Evolutionary conservation across 2,329 filamentous ascomycete genomes (phyloP), one percentile per base, ranked within the genome.

Genomic region (Malbranchea cinnamomea): DNA sequence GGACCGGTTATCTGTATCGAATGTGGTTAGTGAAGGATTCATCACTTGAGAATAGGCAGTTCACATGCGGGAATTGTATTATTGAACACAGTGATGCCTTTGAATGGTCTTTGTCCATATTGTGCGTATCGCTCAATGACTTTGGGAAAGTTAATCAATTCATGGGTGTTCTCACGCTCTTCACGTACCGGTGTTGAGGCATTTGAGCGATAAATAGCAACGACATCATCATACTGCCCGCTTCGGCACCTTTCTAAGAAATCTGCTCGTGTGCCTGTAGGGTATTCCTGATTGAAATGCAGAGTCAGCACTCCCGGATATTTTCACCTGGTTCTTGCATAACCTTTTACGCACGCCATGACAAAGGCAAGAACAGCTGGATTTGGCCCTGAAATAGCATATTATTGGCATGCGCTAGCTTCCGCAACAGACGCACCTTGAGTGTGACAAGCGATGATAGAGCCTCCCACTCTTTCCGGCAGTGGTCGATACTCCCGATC

Each of bases 161-260:
- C 11, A 24, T 24, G 23, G 5, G n/a, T 24, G 5, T 5, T 24
- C 10, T 6, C n/a, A n/a, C n/a, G n/a, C n/a, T n/a, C n/a, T n/a
- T n/a, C 11, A 32, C 34, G 19, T 37, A 59, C 55, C 39, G 61
- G 58, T 16, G 62, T 68, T 5, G 66, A 71, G 21, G 59, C 53
- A 43, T 73, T 74, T 27, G 67, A 71, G 32, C 69, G 63, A 47
- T 71, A 73, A 28, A 74, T 60, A 1, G 54, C 68, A 17, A 65
- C 57, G 1, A 72, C 61, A 39, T 64, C 62, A 31, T 71, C 57
- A 37, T 65, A 72, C 25, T 63, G 50, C 22, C 67, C 68, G n/a
- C 55, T 52, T 37, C 62, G 62, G 48, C 65, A 65, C 32, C 65
- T 65, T 28, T 57, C 53, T 16, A 74, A 49, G 46, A 74, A 74